Base-by-base conservation (phyloP, 441 rosid genomes). In the Gossypium schwendimanii region DNA sequence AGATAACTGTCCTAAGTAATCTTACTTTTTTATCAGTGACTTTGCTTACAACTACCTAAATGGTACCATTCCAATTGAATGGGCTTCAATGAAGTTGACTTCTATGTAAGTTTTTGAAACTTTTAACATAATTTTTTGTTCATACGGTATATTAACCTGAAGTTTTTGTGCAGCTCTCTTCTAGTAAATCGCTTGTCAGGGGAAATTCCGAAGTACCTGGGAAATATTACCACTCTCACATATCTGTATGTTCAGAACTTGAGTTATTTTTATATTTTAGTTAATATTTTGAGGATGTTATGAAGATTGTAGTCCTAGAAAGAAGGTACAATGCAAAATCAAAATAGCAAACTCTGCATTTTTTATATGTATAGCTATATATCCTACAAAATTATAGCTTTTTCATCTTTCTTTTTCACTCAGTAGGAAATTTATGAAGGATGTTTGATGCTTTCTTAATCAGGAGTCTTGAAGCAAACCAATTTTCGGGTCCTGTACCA, bases 111-210 rank as follows among this genome's bases (percentile, higher is more conserved):
- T 68, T 44, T 2, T 59, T 58, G 15, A 10, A 28, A 21, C 1
- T 21, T 74, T 63, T 54, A 28, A 14, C 20, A 47, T 70, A 61
- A 36, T 33, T 62, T 21, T 67, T 73, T 63, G 72, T 69, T 69
- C 39, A 50, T 69, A 65, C 54, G 12, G 65, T 49, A 33, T 54
- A 76, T 55, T 70, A 72, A 69, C 64, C 53, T 15, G 54, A 61
- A 69, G 21, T 61, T 63, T 18, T 72, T 69, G 45, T 33, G 83
- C 89, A 94, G 98, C 50, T 81, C 92, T 78, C 45, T 92, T 63
- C 81, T 85, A n/a, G 98, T 85, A 54, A 92, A 94, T 69, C 89
- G 91, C 44, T 75, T 94, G 79, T 88, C 91, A 28, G 98, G 97
- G 79, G 83, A 84, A 77, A 84, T 94, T 75, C 97, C 98, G 2